Evolutionary conservation across 257 asterid genomes (phyloP), one percentile per base, ranked within the genome.

Genomic region (Nicotiana tabacum): DNA sequence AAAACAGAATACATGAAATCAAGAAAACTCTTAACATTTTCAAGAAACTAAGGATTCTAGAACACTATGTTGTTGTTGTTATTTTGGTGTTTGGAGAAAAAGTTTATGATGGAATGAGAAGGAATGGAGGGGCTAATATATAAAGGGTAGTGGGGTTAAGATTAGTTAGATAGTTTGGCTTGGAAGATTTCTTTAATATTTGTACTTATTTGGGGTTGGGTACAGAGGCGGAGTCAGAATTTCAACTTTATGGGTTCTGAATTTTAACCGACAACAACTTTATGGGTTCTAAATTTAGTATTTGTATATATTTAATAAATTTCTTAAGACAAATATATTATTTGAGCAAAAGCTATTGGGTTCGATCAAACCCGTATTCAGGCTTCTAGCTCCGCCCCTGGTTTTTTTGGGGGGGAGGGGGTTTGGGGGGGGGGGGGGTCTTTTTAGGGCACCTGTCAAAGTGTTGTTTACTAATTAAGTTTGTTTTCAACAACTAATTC

Each of bases 151-250:
- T 90, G 93, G 97, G 94, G 72, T 61, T 85, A 87, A 67, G 85
- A 83, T 92, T 89, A 57, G 97, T 88, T 90, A 84, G 61, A 27
- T 87, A 84, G 95, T 90, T 94, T 88, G 98, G 94, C 91, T 78
- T 83, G 85, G 85, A 85, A 88, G 85, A 30, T 29, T 86, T 81
- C 65, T 61, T 33, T 77, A 60, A n/a, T 58, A 24, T 35, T 61
- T 66, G 48, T 29, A 21, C 60, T 43, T 27, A 37, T 55, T 77
- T 55, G 13, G 39, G 39, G 6, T 24, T 37, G 79, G 16, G 30
- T 5, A 0, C 6, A 35, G 6, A 4, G 6, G 39, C 6, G 6
- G 6, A 35, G 39, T 35, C 8, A 35, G 39, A 35, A 35, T 35
- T 35, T 35, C 39, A 35, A 35, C 6, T 35, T 35, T 4, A 35